A percentile compares a stretch with the other conserved stretches of the same genome.
Conservation (phyloP, 306 rosid species). For the Cucumis sativus region DNA sequence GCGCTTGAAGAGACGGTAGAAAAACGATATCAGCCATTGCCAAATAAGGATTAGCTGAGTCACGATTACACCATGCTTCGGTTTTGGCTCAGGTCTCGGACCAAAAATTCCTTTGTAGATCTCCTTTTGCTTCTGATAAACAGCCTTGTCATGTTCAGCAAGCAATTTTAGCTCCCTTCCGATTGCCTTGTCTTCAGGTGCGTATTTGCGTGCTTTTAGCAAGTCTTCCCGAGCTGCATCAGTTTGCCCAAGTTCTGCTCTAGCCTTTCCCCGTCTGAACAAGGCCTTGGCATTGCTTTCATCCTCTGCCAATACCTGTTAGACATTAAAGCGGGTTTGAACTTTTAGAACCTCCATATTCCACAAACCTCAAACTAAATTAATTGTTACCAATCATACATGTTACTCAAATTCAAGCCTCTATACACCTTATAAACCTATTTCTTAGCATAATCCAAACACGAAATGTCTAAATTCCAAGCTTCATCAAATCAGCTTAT, state of each 20-base stretch:
- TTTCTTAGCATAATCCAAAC: background rate
- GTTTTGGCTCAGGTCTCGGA: conserved; percentile 58
- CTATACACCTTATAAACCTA: background rate
- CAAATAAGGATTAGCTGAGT: conserved; percentile 38
- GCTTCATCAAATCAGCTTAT: background rate
- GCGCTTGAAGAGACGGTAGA: conserved; percentile 35
- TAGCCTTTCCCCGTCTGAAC: conserved; percentile 83
- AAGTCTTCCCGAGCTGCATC: conserved; percentile 82
- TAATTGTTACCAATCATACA: background rate
- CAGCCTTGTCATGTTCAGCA: conserved; percentile 69
- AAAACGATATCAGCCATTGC: conserved; percentile 54
- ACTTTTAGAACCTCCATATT: background rate
- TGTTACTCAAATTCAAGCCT: background rate
- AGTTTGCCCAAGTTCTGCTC: conserved; percentile 82
- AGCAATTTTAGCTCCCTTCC: conserved; percentile 58
- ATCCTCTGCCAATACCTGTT: conserved; percentile 76
- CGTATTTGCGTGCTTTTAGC: conserved; percentile 43
- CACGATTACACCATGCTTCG: conserved; percentile 20
- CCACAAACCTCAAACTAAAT: background rate
- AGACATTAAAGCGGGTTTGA: background rate
- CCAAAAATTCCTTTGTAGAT: conserved; percentile 87
- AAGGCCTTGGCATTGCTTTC: conserved; percentile 76
- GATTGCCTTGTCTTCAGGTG: conserved; percentile 74
- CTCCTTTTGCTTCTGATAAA: conserved; percentile 89
- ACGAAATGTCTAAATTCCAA: background rate